A percentile compares a stretch with the other conserved stretches of the same genome.
phyloP scores from a whole-genome alignment of 1,139 yeast genomes.

The Oligophagozyma castellii region DNA sequence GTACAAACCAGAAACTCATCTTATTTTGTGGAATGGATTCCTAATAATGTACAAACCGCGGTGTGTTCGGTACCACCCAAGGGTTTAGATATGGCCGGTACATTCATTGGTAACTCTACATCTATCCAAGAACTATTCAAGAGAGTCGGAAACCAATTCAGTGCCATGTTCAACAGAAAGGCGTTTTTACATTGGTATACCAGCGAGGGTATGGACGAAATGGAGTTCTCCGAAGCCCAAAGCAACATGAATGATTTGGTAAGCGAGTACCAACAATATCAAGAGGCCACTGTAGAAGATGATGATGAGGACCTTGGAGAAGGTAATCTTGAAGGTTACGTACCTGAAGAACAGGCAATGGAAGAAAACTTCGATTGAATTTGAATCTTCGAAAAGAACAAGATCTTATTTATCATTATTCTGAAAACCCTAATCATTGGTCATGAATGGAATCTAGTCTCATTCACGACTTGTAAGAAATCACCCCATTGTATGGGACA shows the following conservation, averaged over 20 bases:
- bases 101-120: slow-evolving; percentile 85
- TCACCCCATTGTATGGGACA: too few species aligned
- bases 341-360: slow-evolving; percentile 35
- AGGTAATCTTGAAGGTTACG: slow-evolving; percentile 43
- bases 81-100: slow-evolving; percentile 78
- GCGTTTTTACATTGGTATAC: slow-evolving; percentile 96
- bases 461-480: too few species aligned
- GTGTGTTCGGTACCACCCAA: slow-evolving; percentile 84
- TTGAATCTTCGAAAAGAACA: too few species aligned
- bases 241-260: slow-evolving; percentile 77
- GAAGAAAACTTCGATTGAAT: slow-evolving; percentile 22
- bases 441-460: too few species aligned
- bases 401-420: too few species aligned
- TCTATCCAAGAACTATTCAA: slow-evolving; percentile 83
- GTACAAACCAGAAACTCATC: slow-evolving; percentile 72
- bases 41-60: slow-evolving; percentile 89
- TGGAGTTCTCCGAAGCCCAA: slow-evolving; percentile 81
- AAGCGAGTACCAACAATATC: slow-evolving; percentile 85
- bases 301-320: slow-evolving; percentile 52
- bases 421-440: too few species aligned
- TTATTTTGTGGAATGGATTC: slow-evolving; percentile 91
- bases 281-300: slow-evolving; percentile 67
- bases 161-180: slow-evolving; percentile 85
- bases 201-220: slow-evolving; percentile 89
- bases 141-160: slow-evolving; percentile 81